Conservation (phyloP, 495 filamentous ascomycete genomes). For the Lasiosphaeris hirsuta region DNA sequence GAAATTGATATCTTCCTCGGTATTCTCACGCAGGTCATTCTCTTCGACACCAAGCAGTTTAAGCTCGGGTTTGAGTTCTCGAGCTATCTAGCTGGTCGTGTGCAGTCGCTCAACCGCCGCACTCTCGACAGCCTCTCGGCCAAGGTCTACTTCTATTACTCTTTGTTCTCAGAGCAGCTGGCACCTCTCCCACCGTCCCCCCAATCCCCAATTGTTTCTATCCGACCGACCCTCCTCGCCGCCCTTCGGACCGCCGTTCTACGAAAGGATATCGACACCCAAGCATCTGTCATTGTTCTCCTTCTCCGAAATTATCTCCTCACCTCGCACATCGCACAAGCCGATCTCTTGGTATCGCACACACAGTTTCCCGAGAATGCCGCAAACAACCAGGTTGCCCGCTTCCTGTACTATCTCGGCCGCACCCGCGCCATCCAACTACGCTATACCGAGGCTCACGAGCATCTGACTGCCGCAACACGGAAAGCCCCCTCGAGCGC, state of each 20-base stretch:
- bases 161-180: conserved; percentile 86
- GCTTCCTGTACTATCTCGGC: conserved; percentile 93
- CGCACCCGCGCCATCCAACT: conserved; percentile 95
- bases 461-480: conserved; percentile 85
- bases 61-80: conserved; percentile 82
- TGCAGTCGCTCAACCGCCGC: conserved; percentile 86
- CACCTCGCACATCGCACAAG: conserved; percentile 95
- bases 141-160: conserved; percentile 97
- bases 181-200: conserved; percentile 82
- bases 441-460: conserved; percentile 94
- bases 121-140: conserved; percentile 91
- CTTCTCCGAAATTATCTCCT: conserved; percentile 94
- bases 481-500: conserved; percentile 89
- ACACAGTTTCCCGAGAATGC: conserved; percentile 90
- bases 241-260: conserved; percentile 91
- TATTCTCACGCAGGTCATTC: conserved; percentile 83
- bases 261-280: conserved; percentile 92
- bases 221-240: conserved; percentile 80
- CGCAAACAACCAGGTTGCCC: conserved; percentile 94
- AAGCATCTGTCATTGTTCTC: conserved; percentile 90
- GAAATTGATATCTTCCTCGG: conserved; percentile 91
- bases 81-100: conserved; percentile 69
- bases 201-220: conserved; percentile 74
- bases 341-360: conserved; percentile 90
- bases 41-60: conserved; percentile 78